These are phyloP conservation scores for Bromus sterilis DNA, from an alignment of 176 grass and related monocot species.

Conservation along the genomic window DNA sequence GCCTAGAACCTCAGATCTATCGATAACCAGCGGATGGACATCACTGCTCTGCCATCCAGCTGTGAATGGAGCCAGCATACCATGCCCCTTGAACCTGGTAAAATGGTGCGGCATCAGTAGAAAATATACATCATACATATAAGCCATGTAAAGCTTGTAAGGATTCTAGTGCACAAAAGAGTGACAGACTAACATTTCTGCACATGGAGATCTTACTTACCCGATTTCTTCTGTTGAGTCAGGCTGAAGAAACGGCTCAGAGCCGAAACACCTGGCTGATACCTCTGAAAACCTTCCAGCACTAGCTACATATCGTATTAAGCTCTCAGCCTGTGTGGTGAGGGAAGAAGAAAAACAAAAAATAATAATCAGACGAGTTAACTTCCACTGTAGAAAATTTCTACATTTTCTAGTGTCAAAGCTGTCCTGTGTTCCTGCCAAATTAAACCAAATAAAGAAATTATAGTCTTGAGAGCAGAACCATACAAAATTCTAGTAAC, in stretches of 20 bases:
- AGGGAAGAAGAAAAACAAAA: neutral
- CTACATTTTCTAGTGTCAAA: neutral
- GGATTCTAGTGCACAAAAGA: neutral
- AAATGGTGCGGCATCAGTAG: neutral
- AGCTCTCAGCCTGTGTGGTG: slow-evolving; percentile 22
- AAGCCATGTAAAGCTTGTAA: neutral
- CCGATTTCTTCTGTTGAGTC: slow-evolving; percentile 51
- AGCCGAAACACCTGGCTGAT: slow-evolving; percentile 52
- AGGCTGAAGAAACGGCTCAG: slow-evolving; percentile 45
- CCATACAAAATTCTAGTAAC: neutral
- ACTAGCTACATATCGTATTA: slow-evolving; percentile 37
- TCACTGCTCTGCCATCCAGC: slow-evolving; percentile 94
- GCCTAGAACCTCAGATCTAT: slow-evolving; percentile 71
- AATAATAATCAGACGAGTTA: neutral
- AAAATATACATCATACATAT: neutral
- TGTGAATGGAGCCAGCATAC: slow-evolving; percentile 95
- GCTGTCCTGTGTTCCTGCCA: neutral
- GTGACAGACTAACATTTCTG: neutral
- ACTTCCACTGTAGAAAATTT: neutral
- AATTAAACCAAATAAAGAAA: neutral
- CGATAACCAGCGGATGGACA: slow-evolving; percentile 69
- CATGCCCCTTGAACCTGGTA: slow-evolving; percentile 81
- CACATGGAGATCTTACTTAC: slow-evolving; percentile 20
- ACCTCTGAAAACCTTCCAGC: slow-evolving; percentile 19
- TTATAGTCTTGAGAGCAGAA: neutral